phyloP scores from a whole-genome alignment of 1,139 yeast genomes.

The Spencermartinsiella ligniputridi region DNA sequence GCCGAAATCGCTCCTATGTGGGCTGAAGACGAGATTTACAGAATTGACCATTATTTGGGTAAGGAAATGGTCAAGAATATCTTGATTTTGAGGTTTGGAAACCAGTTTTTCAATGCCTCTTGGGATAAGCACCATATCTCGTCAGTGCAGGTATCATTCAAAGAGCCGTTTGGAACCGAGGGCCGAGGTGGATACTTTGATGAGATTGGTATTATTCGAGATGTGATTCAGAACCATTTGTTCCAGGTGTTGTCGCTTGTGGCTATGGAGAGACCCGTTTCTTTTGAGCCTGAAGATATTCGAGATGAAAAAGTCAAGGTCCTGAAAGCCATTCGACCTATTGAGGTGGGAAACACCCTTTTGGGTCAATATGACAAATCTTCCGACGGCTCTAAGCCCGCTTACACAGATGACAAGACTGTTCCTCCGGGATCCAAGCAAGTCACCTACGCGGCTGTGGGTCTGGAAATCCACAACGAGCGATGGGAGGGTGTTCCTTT shows the following conservation, averaged over 20 bases:
- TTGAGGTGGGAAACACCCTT: slow-evolving; percentile 62
- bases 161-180: slow-evolving; percentile 96
- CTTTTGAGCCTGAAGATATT: slow-evolving; percentile 85
- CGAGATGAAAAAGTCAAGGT: slow-evolving; percentile 96
- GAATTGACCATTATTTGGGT: slow-evolving; percentile 97
- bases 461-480: slow-evolving; percentile 75
- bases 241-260: slow-evolving; percentile 86
- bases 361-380: slow-evolving; percentile 86
- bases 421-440: slow-evolving; percentile 78
- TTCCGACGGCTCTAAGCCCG: slow-evolving; percentile 84
- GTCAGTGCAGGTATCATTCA: slow-evolving; percentile 82
- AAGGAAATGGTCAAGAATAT: slow-evolving; percentile 97
- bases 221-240: slow-evolving; percentile 96
- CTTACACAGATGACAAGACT: slow-evolving; percentile 90
- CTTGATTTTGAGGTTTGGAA: slow-evolving; percentile 83
- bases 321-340: slow-evolving; percentile 70
- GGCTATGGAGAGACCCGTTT: slow-evolving; percentile 93
- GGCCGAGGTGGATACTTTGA: slow-evolving; percentile 99
- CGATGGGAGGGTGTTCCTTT: slow-evolving; percentile 99
- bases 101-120: slow-evolving; percentile 73
- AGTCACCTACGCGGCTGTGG: slow-evolving; percentile 87
- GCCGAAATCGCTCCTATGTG: slow-evolving; percentile 74
- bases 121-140: slow-evolving; percentile 82
- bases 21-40: slow-evolving; percentile 84
- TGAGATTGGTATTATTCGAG: slow-evolving; percentile 90